Base-by-base conservation (phyloP, 148 eudicot genomes). In the Beta vulgaris region DNA sequence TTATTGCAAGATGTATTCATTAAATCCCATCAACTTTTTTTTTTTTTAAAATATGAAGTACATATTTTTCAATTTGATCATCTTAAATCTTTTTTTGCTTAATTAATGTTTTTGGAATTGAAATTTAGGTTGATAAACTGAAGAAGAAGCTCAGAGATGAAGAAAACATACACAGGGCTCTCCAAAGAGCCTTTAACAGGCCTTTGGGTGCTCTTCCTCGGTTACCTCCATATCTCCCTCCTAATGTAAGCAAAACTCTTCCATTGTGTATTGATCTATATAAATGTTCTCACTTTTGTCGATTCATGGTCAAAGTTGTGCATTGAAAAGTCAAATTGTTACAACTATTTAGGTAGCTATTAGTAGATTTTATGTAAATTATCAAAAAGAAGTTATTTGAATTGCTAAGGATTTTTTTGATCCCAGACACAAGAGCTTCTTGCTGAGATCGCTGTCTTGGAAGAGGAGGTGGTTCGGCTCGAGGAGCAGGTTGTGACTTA, bases 391-490 rank as follows among this genome's bases (percentile, higher is more conserved):
- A 43, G 9, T 36, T 44, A 39, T 34, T 14, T 69, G 75, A 71
- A 42, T 62, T 42, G 44, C 18, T 75, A 76, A 19, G 39, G 9
- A n/a, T 32, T 71, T 0, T 51, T 71, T 74, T 39, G 67, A 14
- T 57, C 74, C 64, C 84, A 95, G 98, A 89, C 90, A 72, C 75
- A 86, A 63, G 96, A 95, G 85, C 96, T 95, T 78, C 82, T 95
- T 37, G 98, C 98, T 72, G 98, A 95, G 77, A 91, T 95, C 55
- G 98, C 98, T 63, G 98, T 92, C 21, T 68, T 95, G 81, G 98
- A 95, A 83, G 98, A 95, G 73, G 98, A 95, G 78, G 97, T 95
- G 73, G 92, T 89, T 77, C 82, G 90, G 79, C 91, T 95, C 7
- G 97, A 95, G 81, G 91, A 92, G 76, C 88, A 92, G 79, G 85